Base-by-base conservation (phyloP, 176 grass and related monocot species). In the Microstegium vimineum region DNA sequence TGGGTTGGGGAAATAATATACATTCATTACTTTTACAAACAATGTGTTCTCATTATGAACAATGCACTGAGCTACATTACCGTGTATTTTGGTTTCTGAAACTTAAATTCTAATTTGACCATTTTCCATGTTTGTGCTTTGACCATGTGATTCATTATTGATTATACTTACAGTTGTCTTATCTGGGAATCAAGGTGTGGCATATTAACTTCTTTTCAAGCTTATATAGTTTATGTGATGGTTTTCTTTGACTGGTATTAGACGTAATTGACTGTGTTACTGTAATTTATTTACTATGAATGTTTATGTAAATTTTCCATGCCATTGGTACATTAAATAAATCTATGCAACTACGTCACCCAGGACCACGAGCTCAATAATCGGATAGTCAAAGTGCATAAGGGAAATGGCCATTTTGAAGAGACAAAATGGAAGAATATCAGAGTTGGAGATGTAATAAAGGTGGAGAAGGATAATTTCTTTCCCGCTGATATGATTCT, bases 401-500 rank as follows among this genome's bases (percentile, higher is more conserved):
- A 22, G 28, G 89, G 85, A 20, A 86, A 82, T 62, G 91, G 93
- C 31, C 66, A 68, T 76, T 99, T 99, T 83, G 81, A 84, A 71
- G 89, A 75, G 34, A 90, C 74, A 76, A 73, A 90, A 87, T 99
- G 97, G 97, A 90, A 89, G 54, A 69, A 92, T 77, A 82, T 96
- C 79, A 90, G 76, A 90, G 93, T 92, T 37, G 97, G 97, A 70
- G 93, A 99, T 89, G 87, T 99, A 84, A 90, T 99, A 57, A 99
- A 96, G 87, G 91, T 99, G 89, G 91, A 92, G 86, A 96, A 96
- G 77, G 97, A 99, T 82, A 83, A 84, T 69, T 99, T 96, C 78
- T 99, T 99, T 79, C 97, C 97, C 8, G 91, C 97, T 71, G 97
- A 99, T 62, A 90, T 99, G 81, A 82, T 96, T 87, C 90, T 99